Conservation (phyloP, 2,329 filamentous ascomycete species). For the Colletotrichum scovillei region DNA sequence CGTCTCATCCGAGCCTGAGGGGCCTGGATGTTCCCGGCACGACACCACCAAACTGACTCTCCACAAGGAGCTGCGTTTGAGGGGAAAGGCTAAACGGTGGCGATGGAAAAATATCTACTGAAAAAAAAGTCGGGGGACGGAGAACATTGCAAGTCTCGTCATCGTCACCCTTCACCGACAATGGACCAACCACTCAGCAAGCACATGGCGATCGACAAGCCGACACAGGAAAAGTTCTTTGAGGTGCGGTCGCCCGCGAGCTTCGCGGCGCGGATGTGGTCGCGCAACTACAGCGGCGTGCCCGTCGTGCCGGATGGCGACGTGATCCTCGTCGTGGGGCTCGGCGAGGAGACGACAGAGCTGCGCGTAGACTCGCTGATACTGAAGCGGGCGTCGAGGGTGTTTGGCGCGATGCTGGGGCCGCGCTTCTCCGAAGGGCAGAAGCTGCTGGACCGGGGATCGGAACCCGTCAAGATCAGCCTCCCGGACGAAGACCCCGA, state of each 20-base stretch:
- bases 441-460: constrained; percentile 28
- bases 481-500: constrained; percentile 45
- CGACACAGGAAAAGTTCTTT: constrained; percentile 30
- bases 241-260: constrained; percentile 32
- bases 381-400: constrained; percentile 41
- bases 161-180: background rate
- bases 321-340: constrained; percentile 40
- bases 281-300: constrained; percentile 28
- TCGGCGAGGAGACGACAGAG: constrained; percentile 25
- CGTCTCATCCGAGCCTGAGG: constrained; percentile 30
- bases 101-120: background rate
- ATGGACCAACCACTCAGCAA: constrained; percentile 29
- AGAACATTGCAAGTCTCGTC: background rate
- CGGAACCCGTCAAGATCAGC: constrained; percentile 39
- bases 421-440: constrained; percentile 39
- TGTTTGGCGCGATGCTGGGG: constrained; percentile 42
- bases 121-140: background rate
- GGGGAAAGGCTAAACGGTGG: constrained; percentile 32
- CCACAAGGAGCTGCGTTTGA: constrained; percentile 25
- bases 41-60: constrained; percentile 25
- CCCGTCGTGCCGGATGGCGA: constrained; percentile 37
- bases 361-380: constrained; percentile 38
- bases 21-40: constrained; percentile 29
- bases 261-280: constrained; percentile 35
- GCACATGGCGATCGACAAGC: constrained; percentile 23